Conservation (phyloP, 495 filamentous ascomycete genomes). For the Staphylotrichum tortipilum region DNA sequence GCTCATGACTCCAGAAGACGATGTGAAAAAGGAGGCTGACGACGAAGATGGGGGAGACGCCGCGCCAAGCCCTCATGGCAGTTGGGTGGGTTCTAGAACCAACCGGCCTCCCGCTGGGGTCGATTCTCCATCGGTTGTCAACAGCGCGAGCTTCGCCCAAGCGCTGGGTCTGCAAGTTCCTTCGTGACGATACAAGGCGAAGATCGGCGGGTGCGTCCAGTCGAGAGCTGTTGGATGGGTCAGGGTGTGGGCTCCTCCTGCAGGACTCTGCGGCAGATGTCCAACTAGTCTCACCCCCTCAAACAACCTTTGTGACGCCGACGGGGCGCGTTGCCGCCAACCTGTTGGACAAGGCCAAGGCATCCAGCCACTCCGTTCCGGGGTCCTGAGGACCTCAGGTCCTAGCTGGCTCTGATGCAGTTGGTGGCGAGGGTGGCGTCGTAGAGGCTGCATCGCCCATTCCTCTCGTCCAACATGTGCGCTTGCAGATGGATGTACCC, state of each 20-base stretch:
- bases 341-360: background rate
- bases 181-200: background rate
- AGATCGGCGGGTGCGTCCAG: background rate
- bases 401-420: no score
- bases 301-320: background rate
- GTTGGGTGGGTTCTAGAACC: background rate
- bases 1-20: no score
- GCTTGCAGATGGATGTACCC: no score
- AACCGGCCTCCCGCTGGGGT: background rate
- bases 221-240: no score
- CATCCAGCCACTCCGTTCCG: background rate
- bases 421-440: no score
- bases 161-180: background rate
- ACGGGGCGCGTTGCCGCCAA: background rate
- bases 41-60: no score
- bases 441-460: no score
- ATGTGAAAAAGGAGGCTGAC: no score
- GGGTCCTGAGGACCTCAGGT: background rate
- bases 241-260: background rate
- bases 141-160: background rate
- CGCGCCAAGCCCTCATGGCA: no score
- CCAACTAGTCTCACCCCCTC: background rate
- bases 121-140: background rate
- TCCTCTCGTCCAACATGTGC: no score
- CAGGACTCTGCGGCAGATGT: background rate